These are phyloP conservation scores for Pichia insulana DNA, from an alignment of 805 yeast species.

Conservation along the genomic window DNA sequence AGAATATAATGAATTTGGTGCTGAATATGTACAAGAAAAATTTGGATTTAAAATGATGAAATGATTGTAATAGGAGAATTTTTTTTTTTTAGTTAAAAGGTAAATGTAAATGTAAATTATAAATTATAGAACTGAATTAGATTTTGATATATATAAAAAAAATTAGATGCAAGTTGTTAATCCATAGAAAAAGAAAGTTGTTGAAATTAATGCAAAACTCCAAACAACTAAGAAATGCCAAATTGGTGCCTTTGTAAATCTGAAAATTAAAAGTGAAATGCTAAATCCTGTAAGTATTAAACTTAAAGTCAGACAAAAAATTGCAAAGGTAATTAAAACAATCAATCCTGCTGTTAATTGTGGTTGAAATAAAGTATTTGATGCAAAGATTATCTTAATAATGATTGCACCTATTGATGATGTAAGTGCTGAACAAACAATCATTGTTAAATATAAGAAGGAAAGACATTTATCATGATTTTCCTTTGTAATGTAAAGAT, in stretches of 20 bases:
- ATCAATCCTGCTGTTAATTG: conserved; percentile 15
- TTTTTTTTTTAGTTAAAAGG: background rate
- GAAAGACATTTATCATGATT: conserved; percentile 37
- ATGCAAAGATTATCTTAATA: conserved; percentile 20
- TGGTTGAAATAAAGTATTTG: conserved; percentile 6
- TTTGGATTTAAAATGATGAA: conserved; percentile 20
- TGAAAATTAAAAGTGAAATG: conserved; percentile 35
- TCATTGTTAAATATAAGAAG: conserved; percentile 34
- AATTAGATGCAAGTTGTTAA: conserved; percentile 16
- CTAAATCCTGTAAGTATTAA: conserved; percentile 33
- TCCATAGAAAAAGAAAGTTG: conserved; percentile 37
- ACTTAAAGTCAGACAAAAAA: conserved; percentile 33
- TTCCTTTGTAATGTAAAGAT: conserved; percentile 15
- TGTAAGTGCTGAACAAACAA: conserved; percentile 32
- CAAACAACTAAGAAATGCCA: conserved; percentile 39
- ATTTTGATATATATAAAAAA: background rate
- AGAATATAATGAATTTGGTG: conserved; percentile 85
- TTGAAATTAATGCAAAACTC: conserved; percentile 30
- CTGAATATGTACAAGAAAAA: conserved; percentile 30
- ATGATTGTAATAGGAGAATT: background rate
- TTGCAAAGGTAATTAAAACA: conserved; percentile 28
- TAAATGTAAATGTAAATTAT: background rate
- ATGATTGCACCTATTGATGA: conserved; percentile 35
- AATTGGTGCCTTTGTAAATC: conserved; percentile 30
- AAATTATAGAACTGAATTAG: background rate